Evolutionary conservation across 148 eudicot species (phyloP).

Genomic region (Chenopodium quinoa): DNA sequence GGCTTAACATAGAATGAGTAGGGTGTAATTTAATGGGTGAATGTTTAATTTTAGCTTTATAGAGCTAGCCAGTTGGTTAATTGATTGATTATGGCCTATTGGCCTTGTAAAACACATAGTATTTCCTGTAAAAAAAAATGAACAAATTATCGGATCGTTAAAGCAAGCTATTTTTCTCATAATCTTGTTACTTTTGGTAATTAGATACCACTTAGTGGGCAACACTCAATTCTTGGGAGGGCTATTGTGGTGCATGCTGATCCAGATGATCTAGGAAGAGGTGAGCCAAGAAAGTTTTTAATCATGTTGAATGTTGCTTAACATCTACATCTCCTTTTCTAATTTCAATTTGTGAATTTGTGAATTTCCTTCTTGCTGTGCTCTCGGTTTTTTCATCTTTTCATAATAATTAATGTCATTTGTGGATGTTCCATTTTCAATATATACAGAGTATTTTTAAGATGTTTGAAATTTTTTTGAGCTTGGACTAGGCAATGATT

Average conservation of each 20-base stretch:
- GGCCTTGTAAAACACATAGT: too few species aligned
- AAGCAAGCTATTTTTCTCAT: background rate
- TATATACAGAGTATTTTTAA: background rate
- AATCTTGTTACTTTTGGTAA: background rate
- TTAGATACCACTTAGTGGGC: conserved; percentile 71
- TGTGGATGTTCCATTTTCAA: background rate
- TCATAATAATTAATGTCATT: background rate
- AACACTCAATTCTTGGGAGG: conserved; percentile 83
- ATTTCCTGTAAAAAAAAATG: too few species aligned
- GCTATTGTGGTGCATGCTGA: conserved; percentile 96
- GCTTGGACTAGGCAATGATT: background rate
- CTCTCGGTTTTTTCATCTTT: background rate
- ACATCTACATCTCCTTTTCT: background rate
- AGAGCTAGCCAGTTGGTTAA: background rate
- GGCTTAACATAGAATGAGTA: background rate
- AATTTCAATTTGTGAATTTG: background rate
- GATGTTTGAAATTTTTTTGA: background rate
- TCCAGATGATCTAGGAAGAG: conserved; percentile 90
- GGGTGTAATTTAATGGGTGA: background rate
- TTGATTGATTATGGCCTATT: background rate
- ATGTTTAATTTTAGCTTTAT: background rate
- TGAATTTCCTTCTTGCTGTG: background rate
- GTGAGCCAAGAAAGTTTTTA: conserved; percentile 28
- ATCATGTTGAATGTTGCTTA: background rate
- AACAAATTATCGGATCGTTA: background rate